Conservation (phyloP, 1,284 basidiomycete species). For the Apiotrichum porosum region DNA sequence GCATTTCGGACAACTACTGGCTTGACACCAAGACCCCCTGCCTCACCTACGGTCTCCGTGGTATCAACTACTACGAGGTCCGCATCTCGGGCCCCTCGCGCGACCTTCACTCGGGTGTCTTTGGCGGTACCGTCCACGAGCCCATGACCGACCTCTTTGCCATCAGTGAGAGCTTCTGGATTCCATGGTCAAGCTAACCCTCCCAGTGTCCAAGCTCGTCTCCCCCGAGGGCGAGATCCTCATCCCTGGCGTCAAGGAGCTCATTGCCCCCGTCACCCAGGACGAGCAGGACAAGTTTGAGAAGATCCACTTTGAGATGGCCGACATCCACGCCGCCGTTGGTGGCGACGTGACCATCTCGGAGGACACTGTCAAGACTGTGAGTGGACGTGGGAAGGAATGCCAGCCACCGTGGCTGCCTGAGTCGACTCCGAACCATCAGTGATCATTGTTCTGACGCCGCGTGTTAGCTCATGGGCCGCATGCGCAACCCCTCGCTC, state of each 20-base stretch:
- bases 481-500: conserved; percentile 65
- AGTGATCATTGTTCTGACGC: no score
- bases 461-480: conserved; percentile 38
- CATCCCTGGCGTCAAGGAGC: conserved; percentile 84
- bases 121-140: conserved; percentile 83
- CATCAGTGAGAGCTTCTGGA: conserved; percentile 40
- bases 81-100: conserved; percentile 76
- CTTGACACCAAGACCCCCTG: conserved; percentile 51
- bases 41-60: conserved; percentile 59
- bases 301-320: conserved; percentile 62
- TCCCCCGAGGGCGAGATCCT: conserved; percentile 76
- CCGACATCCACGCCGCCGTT: conserved; percentile 73
- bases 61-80: conserved; percentile 83
- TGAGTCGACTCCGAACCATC: no score
- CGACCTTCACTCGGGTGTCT: conserved; percentile 89
- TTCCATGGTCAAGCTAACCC: conserved; percentile 7
- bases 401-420: no score
- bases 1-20: conserved; percentile 63
- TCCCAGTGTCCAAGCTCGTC: conserved; percentile 70
- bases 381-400: conserved; percentile 11
- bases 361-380: conserved; percentile 71
- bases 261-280: conserved; percentile 70
- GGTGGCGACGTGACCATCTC: conserved; percentile 74
- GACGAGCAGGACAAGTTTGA: conserved; percentile 72
- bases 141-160: conserved; percentile 61